Evolutionary conservation across 306 rosid genomes (phyloP).

Genomic region (Vigna radiata): DNA sequence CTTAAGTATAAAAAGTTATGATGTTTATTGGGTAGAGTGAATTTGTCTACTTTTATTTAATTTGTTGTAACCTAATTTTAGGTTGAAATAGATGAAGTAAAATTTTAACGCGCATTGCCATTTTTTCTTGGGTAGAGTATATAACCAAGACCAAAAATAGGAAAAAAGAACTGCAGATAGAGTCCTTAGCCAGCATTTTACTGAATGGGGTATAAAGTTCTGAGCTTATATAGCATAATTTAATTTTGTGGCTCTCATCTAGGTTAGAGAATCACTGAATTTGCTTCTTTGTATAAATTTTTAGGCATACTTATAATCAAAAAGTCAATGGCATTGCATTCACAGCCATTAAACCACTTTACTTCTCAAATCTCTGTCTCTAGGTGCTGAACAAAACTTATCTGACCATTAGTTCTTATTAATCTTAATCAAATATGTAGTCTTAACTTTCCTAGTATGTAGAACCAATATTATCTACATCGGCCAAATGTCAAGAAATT

Average conservation of each 20-base stretch:
- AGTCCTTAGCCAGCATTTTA: slow-evolving; percentile 21
- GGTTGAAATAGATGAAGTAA: slow-evolving; percentile 30
- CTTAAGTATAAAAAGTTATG: slow-evolving; percentile 8
- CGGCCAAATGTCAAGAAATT: slow-evolving; percentile 43
- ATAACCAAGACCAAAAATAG: slow-evolving; percentile 33
- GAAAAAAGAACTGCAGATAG: slow-evolving; percentile 22
- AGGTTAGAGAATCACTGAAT: slow-evolving; percentile 11
- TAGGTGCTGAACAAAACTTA: slow-evolving; percentile 29
- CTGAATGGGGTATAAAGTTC: slow-evolving; percentile 26
- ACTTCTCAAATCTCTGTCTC: slow-evolving; percentile 14
- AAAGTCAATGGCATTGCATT: slow-evolving; percentile 37
- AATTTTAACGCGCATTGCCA: slow-evolving; percentile 33
- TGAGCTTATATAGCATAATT: slow-evolving; percentile 26
- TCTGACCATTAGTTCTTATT: slow-evolving; percentile 34
- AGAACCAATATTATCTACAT: slow-evolving; percentile 39
- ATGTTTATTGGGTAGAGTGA: slow-evolving; percentile 6
- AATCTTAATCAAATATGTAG: background rate
- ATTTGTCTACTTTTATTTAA: background rate
- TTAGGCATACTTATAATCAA: slow-evolving; percentile 34
- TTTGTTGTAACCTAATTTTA: slow-evolving; percentile 22
- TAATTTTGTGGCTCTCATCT: background rate
- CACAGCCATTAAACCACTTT: slow-evolving; percentile 24
- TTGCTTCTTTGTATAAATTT: slow-evolving; percentile 32
- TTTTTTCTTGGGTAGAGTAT: slow-evolving; percentile 25
- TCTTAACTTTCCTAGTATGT: slow-evolving; percentile 42